These are phyloP conservation scores for Microsporum audouinii DNA, from an alignment of 2,329 filamentous ascomycete genomes.

Conservation along the genomic window DNA sequence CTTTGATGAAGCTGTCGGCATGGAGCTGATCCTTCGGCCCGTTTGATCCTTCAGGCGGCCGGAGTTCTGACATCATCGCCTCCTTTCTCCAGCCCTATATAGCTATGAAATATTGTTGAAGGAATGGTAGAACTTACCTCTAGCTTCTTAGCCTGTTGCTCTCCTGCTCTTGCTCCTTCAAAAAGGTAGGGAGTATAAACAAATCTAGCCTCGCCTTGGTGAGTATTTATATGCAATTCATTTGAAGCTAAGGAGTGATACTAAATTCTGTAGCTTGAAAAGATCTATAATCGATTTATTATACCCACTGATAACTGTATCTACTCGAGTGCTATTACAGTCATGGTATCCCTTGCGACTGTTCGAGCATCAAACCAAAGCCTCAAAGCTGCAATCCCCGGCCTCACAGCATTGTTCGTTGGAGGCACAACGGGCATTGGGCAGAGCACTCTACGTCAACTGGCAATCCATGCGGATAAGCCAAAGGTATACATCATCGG, in stretches of 20 bases:
- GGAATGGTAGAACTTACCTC: background rate
- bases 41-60: background rate
- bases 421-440: slow-evolving; percentile 46
- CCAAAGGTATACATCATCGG: slow-evolving; percentile 45
- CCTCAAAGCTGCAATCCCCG: slow-evolving; percentile 13
- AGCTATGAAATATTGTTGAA: background rate
- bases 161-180: background rate
- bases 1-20: background rate
- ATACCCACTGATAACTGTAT: background rate
- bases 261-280: background rate
- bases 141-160: background rate
- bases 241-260: background rate
- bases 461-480: slow-evolving; percentile 30
- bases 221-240: background rate
- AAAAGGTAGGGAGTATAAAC: background rate
- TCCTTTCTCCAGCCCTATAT: background rate
- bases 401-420: slow-evolving; percentile 20
- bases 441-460: slow-evolving; percentile 37
- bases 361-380: slow-evolving; percentile 16
- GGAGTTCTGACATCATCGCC: background rate
- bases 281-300: background rate
- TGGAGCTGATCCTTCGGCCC: background rate
- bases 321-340: background rate
- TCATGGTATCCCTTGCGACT: slow-evolving; percentile 15
- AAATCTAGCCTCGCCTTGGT: background rate